A percentile compares a stretch with the other conserved stretches of the same genome.
Evolutionary conservation across 345 rosid species (phyloP).

Genomic region (Gossypium raimondii): DNA sequence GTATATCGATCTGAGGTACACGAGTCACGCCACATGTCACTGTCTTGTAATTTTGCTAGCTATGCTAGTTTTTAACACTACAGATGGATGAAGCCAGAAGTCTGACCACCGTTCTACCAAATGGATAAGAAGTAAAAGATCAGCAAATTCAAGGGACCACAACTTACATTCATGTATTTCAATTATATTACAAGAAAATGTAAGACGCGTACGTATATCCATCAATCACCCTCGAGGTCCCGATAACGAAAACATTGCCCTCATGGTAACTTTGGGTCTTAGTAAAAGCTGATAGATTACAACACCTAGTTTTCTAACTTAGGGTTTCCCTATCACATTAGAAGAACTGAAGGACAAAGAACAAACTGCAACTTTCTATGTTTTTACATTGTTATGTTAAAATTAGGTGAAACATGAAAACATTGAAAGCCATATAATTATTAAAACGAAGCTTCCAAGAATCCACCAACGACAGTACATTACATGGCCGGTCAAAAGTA

Average conservation of each 20-base stretch:
- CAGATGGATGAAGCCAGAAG: background rate
- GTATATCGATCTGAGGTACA: too few species aligned
- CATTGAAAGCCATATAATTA: background rate
- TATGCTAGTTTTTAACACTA: too few species aligned
- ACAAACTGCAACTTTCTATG: background rate
- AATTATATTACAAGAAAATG: background rate
- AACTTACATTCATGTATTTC: background rate
- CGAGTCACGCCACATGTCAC: too few species aligned
- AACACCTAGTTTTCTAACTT: background rate
- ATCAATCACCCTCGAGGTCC: background rate
- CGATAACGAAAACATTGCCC: background rate
- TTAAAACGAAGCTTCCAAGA: background rate
- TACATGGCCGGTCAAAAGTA: background rate
- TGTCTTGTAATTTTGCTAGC: too few species aligned
- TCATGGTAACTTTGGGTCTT: background rate
- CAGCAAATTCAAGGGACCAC: constrained; percentile 8
- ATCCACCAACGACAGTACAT: background rate
- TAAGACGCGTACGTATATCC: background rate
- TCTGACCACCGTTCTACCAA: background rate
- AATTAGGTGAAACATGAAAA: background rate
- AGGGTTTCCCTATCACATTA: background rate
- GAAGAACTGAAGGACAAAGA: background rate
- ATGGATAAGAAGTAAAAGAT: background rate
- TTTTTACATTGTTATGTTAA: background rate
- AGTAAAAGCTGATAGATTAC: background rate